phyloP scores from a whole-genome alignment of 768 basidiomycete genomes.

The Dentipellis sp. region DNA sequence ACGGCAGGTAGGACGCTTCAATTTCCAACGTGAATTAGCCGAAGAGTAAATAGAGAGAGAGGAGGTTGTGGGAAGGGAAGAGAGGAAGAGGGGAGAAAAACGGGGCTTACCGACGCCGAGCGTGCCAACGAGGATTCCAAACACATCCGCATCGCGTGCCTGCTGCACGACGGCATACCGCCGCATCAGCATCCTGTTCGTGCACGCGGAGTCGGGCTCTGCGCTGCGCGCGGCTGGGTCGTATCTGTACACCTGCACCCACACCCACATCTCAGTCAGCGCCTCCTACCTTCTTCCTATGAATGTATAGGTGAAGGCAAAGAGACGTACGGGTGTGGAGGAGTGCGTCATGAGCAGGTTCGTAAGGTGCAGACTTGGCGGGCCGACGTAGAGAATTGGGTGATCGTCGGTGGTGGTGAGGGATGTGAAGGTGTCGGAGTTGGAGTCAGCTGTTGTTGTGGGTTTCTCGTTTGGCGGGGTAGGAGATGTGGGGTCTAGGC shows the following conservation, averaged over 20 bases:
- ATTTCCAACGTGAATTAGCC: background rate
- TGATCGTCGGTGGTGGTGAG: background rate
- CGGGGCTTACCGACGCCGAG: conserved; percentile 63
- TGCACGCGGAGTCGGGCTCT: conserved; percentile 51
- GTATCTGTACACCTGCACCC: conserved; percentile 63
- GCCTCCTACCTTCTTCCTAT: background rate
- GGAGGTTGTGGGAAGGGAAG: too few species aligned
- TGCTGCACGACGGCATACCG: conserved; percentile 82
- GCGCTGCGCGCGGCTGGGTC: conserved; percentile 43
- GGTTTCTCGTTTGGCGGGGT: background rate
- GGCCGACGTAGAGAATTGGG: conserved; percentile 52
- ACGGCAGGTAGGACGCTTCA: conserved; percentile 74
- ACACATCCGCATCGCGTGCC: conserved; percentile 86
- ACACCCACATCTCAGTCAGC: background rate
- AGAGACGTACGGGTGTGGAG: conserved; percentile 39
- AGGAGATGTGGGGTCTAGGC: conserved; percentile 7
- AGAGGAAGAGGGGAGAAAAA: conserved; percentile 14
- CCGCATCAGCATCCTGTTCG: conserved; percentile 82
- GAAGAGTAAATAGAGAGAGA: background rate
- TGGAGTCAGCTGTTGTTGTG: background rate
- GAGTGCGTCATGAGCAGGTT: conserved; percentile 85
- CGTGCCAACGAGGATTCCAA: conserved; percentile 92
- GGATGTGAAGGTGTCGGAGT: background rate
- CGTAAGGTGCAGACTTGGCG: conserved; percentile 69
- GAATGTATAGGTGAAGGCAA: background rate